These are phyloP conservation scores for Suillus lakei DNA, from an alignment of 768 basidiomycete genomes.

Conservation along the genomic window DNA sequence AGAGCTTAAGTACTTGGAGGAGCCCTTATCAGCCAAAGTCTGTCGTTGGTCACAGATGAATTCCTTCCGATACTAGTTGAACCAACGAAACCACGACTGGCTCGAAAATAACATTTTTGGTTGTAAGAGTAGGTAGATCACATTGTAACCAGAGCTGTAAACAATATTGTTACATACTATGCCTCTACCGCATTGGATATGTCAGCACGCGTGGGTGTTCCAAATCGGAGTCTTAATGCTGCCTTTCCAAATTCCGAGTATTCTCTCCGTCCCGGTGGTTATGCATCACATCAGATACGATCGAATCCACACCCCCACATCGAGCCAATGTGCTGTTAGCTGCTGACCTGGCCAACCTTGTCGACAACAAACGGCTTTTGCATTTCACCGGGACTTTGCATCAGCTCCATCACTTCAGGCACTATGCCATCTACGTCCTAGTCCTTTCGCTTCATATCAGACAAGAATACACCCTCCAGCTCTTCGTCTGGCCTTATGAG, in stretches of 20 bases:
- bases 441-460: background rate
- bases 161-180: background rate
- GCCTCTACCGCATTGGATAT: no score
- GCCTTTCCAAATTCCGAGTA: no score
- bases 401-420: background rate
- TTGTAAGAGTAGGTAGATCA: background rate
- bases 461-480: background rate
- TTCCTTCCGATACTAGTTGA: no score
- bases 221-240: no score
- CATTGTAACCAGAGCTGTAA: background rate
- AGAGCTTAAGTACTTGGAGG: constrained; percentile 59
- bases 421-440: background rate
- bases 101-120: background rate
- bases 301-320: no score
- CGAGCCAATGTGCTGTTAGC: background rate
- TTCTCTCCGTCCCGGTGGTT: no score
- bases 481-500: background rate
- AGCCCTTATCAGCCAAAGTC: constrained; percentile 53
- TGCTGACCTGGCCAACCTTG: background rate
- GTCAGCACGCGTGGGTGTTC: no score
- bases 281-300: no score
- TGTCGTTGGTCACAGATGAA: constrained; percentile 49
- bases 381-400: background rate
- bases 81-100: background rate
- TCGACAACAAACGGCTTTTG: background rate